Conservation (phyloP, 176 grass and related monocot species). For the Aegilops longissima region DNA sequence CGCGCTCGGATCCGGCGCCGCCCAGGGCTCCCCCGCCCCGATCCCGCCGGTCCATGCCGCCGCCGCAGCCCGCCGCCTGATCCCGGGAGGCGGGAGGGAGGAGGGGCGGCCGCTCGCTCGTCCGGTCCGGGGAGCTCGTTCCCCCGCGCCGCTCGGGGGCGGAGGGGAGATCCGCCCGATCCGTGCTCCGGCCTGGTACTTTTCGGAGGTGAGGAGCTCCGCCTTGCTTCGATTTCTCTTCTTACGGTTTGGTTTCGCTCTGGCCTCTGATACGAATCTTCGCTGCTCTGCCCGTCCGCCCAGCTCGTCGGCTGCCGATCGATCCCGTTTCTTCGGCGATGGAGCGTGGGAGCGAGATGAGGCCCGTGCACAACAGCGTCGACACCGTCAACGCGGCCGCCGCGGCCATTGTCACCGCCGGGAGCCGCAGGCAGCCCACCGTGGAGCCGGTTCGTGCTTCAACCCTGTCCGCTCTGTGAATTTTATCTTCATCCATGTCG, state of each 20-base stretch:
- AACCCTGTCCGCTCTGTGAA: neutral
- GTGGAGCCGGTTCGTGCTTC: conserved; percentile 55
- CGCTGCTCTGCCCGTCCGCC: neutral
- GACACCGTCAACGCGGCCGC: conserved; percentile 91
- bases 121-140: neutral
- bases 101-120: too few relatives aligned
- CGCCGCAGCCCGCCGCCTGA: neutral
- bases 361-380: conserved; percentile 61
- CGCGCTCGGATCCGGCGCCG: conserved; percentile 9
- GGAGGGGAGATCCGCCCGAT: conserved; percentile 16
- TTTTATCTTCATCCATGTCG: neutral
- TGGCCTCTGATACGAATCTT: neutral
- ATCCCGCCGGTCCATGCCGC: neutral
- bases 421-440: conserved; percentile 61
- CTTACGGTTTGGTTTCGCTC: neutral
- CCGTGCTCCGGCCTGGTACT: neutral
- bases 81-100: neutral
- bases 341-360: conserved; percentile 56
- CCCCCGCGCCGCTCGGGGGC: neutral
- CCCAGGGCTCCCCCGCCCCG: conserved; percentile 5
- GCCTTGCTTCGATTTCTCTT: too few relatives aligned
- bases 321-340: conserved; percentile 10
- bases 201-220: neutral
- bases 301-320: neutral
- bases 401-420: conserved; percentile 61